Percentiles rank a stretch among this genome's conserved stretches.
These are phyloP conservation scores for Phaeolepiota aurea DNA, from an alignment of 768 basidiomycete genomes.

Conservation along the genomic window DNA sequence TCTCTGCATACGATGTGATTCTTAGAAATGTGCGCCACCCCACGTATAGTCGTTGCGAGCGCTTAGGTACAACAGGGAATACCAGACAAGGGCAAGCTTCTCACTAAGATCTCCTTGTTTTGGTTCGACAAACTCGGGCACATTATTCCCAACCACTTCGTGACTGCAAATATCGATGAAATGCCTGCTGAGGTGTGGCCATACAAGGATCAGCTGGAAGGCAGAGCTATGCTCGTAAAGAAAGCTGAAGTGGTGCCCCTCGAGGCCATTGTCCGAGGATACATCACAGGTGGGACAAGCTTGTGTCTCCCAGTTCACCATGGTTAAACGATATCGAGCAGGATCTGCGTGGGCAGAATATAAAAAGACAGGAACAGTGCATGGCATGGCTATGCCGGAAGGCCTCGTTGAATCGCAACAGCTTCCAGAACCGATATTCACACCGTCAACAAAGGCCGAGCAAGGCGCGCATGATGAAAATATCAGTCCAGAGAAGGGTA, in stretches of 20 bases:
- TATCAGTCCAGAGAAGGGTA: constrained; percentile 77
- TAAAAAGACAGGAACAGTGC: constrained; percentile 78
- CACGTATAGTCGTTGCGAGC: neutral
- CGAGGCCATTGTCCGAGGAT: constrained; percentile 94
- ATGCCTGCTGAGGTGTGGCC: constrained; percentile 78
- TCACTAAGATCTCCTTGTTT: constrained; percentile 87
- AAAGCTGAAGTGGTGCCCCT: constrained; percentile 86
- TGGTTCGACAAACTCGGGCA: constrained; percentile 84
- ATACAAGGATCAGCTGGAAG: constrained; percentile 72
- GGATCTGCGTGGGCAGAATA: constrained; percentile 97
- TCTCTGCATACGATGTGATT: constrained; percentile 95
- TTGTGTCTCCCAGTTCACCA: too few species aligned
- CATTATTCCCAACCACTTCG: constrained; percentile 86
- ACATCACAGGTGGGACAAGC: constrained; percentile 82
- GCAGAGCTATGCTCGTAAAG: constrained; percentile 84
- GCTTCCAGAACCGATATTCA: constrained; percentile 79
- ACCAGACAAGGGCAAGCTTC: constrained; percentile 84
- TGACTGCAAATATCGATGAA: constrained; percentile 64
- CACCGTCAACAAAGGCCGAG: constrained; percentile 95
- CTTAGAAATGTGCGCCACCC: constrained; percentile 70
- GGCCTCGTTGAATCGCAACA: constrained; percentile 83
- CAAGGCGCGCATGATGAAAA: constrained; percentile 95
- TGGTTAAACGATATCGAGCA: constrained; percentile 20
- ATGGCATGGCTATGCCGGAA: constrained; percentile 69
- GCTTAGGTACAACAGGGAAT: constrained; percentile 62